Conservation (phyloP, 306 rosid species). For the Malus domestica region ASM211411v1 NC_041791.1:11485501-11486000, state of each 20-base stretch:
- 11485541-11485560: slow-evolving; percentile 49
- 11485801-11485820: slow-evolving; percentile 51
- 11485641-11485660: slow-evolving; percentile 17
- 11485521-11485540: slow-evolving; percentile 39
- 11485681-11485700: slow-evolving; percentile 22
- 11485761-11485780: slow-evolving; percentile 96
- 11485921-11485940: background rate
- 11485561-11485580: slow-evolving; percentile 49
- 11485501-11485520: slow-evolving; percentile 57
- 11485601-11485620: slow-evolving; percentile 27
- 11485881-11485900: background rate
- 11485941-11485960: background rate
- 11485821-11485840: background rate
- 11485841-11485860: background rate
- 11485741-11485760: slow-evolving; percentile 97
- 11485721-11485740: slow-evolving; percentile 72
- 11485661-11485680: slow-evolving; percentile 17
- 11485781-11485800: slow-evolving; percentile 86
- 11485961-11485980: background rate
- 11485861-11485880: background rate
- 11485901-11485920: background rate
- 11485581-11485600: slow-evolving; percentile 30
- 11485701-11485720: slow-evolving; percentile 20
- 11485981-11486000: background rate
- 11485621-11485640: slow-evolving; percentile 20